phyloP scores from a whole-genome alignment of 148 eudicot genomes.

The Persicaria maculosa region DNA sequence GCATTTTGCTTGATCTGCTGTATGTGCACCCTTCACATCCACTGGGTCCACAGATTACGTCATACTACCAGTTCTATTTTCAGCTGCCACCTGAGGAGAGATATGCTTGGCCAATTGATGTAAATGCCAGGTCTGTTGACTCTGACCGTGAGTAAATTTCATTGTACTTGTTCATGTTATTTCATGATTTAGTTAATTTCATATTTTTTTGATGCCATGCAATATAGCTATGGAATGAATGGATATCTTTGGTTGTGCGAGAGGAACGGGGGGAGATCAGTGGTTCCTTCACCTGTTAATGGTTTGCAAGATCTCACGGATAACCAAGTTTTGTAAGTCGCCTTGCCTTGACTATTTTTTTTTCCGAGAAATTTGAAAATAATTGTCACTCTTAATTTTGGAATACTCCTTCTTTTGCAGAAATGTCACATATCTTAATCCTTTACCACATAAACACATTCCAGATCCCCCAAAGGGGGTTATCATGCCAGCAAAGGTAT shows the following conservation, averaged over 20 bases:
- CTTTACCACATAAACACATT: conserved; percentile 58
- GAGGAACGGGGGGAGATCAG: conserved; percentile 59
- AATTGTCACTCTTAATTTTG: neutral
- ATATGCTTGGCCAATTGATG: conserved; percentile 52
- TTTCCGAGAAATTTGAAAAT: neutral
- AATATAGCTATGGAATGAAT: conserved; percentile 81
- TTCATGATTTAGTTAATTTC: neutral
- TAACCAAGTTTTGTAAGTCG: conserved; percentile 68
- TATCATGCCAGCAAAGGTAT: conserved; percentile 68
- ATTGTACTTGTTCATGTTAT: neutral
- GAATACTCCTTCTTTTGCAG: conserved; percentile 37
- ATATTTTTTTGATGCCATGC: conserved; percentile 3
- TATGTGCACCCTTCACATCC: conserved; percentile 65
- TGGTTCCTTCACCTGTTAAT: conserved; percentile 52
- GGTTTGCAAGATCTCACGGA: conserved; percentile 52
- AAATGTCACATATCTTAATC: conserved; percentile 68
- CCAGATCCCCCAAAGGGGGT: conserved; percentile 67
- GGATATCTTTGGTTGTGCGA: conserved; percentile 71
- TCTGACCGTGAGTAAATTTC: neutral
- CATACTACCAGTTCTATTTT: conserved; percentile 44
- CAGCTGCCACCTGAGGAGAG: conserved; percentile 44
- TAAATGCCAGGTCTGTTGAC: conserved; percentile 47
- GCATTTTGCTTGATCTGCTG: conserved; percentile 67
- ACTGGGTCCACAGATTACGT: conserved; percentile 43
- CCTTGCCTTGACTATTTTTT: conserved; percentile 10